Conservation (phyloP, 108 stramenopile genomes). For the Cyclostephanos tholiformis region DNA sequence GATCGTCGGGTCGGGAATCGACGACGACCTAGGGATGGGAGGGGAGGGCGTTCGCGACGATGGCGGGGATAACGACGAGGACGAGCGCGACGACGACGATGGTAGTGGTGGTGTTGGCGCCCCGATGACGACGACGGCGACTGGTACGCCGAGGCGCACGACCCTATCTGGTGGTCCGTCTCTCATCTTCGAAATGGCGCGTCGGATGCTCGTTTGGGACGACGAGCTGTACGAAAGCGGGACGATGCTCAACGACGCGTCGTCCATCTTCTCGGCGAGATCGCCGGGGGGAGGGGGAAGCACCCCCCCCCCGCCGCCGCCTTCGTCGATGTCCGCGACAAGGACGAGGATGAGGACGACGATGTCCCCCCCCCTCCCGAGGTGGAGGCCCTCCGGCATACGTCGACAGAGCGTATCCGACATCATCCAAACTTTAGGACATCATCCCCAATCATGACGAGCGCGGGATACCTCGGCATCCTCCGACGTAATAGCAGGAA, state of each 20-base stretch:
- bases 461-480: slow-evolving; percentile 70
- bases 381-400: slow-evolving; percentile 60
- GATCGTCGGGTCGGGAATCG: no score
- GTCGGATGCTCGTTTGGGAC: slow-evolving; percentile 63
- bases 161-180: slow-evolving; percentile 60
- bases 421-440: slow-evolving; percentile 78
- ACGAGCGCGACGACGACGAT: no score
- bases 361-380: slow-evolving; percentile 23
- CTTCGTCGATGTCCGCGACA: neutral
- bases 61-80: no score
- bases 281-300: no score
- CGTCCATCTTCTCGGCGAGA: neutral
- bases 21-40: no score
- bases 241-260: slow-evolving; percentile 39
- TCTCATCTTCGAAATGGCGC: slow-evolving; percentile 79
- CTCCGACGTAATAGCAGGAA: slow-evolving; percentile 80
- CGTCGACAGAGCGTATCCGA: slow-evolving; percentile 65
- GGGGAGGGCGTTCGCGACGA: no score
- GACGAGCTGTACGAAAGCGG: slow-evolving; percentile 42
- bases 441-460: slow-evolving; percentile 71
- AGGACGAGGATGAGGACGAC: slow-evolving; percentile 1
- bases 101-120: no score
- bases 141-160: slow-evolving; percentile 18
- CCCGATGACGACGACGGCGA: no score
- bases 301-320: slow-evolving; percentile 3